These are phyloP conservation scores for Aspergillus bombycis DNA, from an alignment of 2,329 filamentous ascomycete genomes.

Conservation along the genomic window DNA sequence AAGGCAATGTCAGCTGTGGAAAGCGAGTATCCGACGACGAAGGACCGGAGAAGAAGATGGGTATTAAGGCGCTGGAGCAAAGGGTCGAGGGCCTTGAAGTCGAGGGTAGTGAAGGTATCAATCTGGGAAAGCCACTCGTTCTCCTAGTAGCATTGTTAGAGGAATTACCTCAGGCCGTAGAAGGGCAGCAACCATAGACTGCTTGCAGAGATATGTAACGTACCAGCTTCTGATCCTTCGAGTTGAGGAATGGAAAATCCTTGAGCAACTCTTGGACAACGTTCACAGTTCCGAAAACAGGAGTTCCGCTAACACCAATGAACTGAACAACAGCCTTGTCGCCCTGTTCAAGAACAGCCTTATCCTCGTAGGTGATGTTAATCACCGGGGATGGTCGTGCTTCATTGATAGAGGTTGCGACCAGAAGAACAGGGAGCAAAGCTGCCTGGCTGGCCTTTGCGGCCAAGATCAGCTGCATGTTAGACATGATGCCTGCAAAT, in stretches of 20 bases:
- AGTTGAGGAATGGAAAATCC: slow-evolving; percentile 40
- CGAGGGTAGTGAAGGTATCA: slow-evolving; percentile 57
- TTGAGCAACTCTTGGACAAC: slow-evolving; percentile 37
- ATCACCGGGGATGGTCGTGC: slow-evolving; percentile 39
- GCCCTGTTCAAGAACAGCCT: slow-evolving; percentile 35
- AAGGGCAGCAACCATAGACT: not conserved
- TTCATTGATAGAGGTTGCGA: slow-evolving; percentile 46
- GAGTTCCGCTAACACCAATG: slow-evolving; percentile 29
- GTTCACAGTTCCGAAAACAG: slow-evolving; percentile 35
- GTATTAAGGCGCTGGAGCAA: slow-evolving; percentile 78
- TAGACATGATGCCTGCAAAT: slow-evolving; percentile 31
- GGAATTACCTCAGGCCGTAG: not conserved
- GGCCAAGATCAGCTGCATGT: slow-evolving; percentile 41
- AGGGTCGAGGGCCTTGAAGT: slow-evolving; percentile 82
- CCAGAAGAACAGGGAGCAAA: slow-evolving; percentile 45
- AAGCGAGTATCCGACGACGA: slow-evolving; percentile 78
- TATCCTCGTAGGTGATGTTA: slow-evolving; percentile 43
- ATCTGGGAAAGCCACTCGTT: slow-evolving; percentile 61
- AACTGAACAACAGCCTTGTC: slow-evolving; percentile 42
- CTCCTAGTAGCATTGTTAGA: slow-evolving; percentile 32
- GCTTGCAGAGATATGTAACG: not conserved
- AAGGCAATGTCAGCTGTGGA: slow-evolving; percentile 78
- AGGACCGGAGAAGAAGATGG: slow-evolving; percentile 83
- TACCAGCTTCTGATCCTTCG: slow-evolving; percentile 42
- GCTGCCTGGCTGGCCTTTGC: slow-evolving; percentile 45